phyloP scores from a whole-genome alignment of 1,284 basidiomycete genomes.

The Mycena citricolor region DNA sequence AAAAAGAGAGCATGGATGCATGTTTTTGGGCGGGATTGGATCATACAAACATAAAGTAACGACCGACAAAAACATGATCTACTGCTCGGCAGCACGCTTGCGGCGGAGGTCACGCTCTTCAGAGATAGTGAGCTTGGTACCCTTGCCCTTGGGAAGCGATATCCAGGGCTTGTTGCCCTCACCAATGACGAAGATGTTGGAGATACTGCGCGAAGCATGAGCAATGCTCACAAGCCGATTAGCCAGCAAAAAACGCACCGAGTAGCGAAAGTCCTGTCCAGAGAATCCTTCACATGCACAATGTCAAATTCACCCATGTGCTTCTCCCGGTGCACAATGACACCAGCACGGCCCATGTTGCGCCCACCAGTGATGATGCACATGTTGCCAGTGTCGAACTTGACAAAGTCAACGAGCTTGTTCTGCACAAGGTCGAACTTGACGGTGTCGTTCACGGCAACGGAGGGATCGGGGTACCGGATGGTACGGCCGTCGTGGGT shows the following conservation, averaged over 20 bases:
- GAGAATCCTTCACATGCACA: constrained; percentile 93
- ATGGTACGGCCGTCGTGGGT: constrained; percentile 99
- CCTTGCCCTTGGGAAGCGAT: constrained; percentile 98
- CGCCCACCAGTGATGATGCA: constrained; percentile 98
- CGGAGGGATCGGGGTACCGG: constrained; percentile 96
- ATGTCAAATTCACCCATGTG: constrained; percentile 98
- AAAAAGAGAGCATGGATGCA: constrained; percentile 15
- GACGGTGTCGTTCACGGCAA: constrained; percentile 97
- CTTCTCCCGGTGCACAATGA: constrained; percentile 95
- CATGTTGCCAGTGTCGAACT: constrained; percentile 97
- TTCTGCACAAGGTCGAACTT: constrained; percentile 95
- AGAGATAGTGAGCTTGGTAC: constrained; percentile 89
- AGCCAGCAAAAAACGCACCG: constrained; percentile 59
- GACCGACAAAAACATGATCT: constrained; percentile 31
- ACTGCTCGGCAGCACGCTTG: constrained; percentile 67
- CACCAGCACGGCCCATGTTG: constrained; percentile 98
- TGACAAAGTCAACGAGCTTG: constrained; percentile 94
- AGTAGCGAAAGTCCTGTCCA: constrained; percentile 95
- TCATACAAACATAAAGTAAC: constrained; percentile 31
- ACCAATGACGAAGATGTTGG: constrained; percentile 98
- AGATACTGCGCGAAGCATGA: constrained; percentile 56
- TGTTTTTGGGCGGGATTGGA: constrained; percentile 7
- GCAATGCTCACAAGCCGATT: neutral
- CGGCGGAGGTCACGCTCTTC: constrained; percentile 84
- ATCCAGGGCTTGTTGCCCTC: constrained; percentile 95